These are phyloP conservation scores for Luffa acutangula DNA, from an alignment of 306 rosid species.

Conservation along the genomic window DNA sequence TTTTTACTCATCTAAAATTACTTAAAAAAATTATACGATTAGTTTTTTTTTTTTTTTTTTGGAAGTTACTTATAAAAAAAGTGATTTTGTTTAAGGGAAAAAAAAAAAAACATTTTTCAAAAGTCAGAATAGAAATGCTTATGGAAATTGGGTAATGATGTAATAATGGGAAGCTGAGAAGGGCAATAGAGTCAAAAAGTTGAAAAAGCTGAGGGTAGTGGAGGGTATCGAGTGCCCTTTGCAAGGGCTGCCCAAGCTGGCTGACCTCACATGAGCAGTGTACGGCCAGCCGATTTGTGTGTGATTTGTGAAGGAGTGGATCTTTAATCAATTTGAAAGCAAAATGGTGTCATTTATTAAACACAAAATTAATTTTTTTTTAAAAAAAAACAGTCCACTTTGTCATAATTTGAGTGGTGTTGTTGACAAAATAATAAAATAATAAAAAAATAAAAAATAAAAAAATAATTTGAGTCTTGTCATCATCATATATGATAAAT, in stretches of 20 bases:
- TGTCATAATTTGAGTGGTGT: not conserved
- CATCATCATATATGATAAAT: too few relatives aligned
- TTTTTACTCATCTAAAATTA: too few relatives aligned
- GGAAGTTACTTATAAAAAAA: too few relatives aligned
- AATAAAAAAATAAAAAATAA: too few relatives aligned
- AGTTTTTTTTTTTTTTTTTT: too few relatives aligned
- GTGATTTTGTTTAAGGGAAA: not conserved
- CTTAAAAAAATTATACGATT: too few relatives aligned
- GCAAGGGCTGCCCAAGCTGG: not conserved
- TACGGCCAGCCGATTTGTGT: not conserved
- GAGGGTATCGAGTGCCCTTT: constrained; percentile 1
- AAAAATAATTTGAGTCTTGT: not conserved
- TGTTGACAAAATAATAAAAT: too few relatives aligned
- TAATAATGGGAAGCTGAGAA: not conserved
- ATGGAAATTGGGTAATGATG: not conserved
- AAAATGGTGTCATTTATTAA: not conserved
- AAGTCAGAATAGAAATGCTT: not conserved
- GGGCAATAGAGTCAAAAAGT: not conserved
- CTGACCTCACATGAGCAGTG: not conserved
- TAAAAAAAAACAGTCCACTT: not conserved
- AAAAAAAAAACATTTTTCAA: not conserved
- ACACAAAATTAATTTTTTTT: not conserved
- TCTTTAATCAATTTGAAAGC: not conserved
- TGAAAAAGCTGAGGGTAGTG: not conserved
- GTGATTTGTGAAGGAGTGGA: not conserved